phyloP scores from a whole-genome alignment of 495 filamentous ascomycete species.

The Trichoderma reesei region DNA sequence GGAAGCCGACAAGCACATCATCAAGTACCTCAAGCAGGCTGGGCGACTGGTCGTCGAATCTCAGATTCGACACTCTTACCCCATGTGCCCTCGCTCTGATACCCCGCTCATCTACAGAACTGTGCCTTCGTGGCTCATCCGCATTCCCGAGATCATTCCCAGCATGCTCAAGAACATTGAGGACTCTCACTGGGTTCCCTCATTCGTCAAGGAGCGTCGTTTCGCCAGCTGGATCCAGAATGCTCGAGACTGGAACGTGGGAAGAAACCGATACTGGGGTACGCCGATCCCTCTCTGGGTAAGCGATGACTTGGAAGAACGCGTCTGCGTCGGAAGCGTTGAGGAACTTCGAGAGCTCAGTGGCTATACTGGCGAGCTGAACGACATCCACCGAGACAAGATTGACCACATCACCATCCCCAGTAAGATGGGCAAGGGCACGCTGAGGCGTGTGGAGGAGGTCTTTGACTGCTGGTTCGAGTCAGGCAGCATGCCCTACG shows the following conservation, averaged over 20 bases:
- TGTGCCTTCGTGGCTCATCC: constrained; percentile 93
- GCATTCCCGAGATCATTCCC: constrained; percentile 74
- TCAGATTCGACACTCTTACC: constrained; percentile 88
- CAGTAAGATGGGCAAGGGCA: constrained; percentile 79
- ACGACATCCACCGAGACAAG: constrained; percentile 90
- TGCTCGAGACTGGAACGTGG: constrained; percentile 96
- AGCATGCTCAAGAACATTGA: constrained; percentile 86
- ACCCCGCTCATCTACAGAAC: constrained; percentile 91
- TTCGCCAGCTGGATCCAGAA: constrained; percentile 82
- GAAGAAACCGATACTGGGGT: constrained; percentile 93
- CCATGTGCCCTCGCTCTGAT: constrained; percentile 92
- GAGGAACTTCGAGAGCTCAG: constrained; percentile 79
- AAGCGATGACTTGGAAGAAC: constrained; percentile 76
- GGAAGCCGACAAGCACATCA: constrained; percentile 87
- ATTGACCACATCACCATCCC: constrained; percentile 96
- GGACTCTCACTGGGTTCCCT: constrained; percentile 87
- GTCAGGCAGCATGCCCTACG: constrained; percentile 94
- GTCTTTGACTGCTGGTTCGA: constrained; percentile 97
- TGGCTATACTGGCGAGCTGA: constrained; percentile 73
- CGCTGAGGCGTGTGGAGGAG: constrained; percentile 70
- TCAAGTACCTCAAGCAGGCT: constrained; percentile 75
- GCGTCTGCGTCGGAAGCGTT: constrained; percentile 79
- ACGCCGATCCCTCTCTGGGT: constrained; percentile 92
- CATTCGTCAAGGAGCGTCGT: constrained; percentile 81
- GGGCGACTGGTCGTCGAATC: constrained; percentile 80